Conservation (phyloP, 805 yeast species). For the Candida sanyiensis region DNA sequence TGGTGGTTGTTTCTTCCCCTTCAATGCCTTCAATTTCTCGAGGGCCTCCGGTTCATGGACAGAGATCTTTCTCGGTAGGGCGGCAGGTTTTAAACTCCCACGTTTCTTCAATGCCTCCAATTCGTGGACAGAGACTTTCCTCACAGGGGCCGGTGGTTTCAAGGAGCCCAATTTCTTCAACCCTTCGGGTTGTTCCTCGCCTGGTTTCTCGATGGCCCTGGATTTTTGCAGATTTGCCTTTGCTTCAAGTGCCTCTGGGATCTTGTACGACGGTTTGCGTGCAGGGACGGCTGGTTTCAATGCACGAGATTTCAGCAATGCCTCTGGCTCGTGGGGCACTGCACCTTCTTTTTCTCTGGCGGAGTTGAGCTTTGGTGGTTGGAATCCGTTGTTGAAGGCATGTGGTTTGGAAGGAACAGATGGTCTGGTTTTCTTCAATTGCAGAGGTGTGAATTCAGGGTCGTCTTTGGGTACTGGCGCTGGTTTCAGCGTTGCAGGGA, state of each 20-base stretch:
- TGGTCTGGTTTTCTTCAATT: slow-evolving; percentile 22
- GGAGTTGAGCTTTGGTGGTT: slow-evolving; percentile 3
- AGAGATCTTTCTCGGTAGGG: slow-evolving; percentile 20
- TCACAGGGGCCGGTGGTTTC: slow-evolving; percentile 20
- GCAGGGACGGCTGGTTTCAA: slow-evolving; percentile 22
- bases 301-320: slow-evolving; percentile 6
- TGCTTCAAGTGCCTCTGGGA: slow-evolving; percentile 21
- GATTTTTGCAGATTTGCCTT: slow-evolving; percentile 9
- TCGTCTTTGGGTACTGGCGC: not conserved
- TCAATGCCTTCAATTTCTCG: slow-evolving; percentile 16
- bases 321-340: slow-evolving; percentile 13
- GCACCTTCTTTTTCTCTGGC: not conserved
- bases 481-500: not conserved
- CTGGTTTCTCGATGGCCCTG: not conserved
- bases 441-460: slow-evolving; percentile 8
- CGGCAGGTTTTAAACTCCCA: slow-evolving; percentile 19
- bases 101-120: slow-evolving; percentile 20
- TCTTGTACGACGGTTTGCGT: slow-evolving; percentile 16
- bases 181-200: slow-evolving; percentile 9
- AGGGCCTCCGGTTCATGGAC: slow-evolving; percentile 21
- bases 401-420: slow-evolving; percentile 4
- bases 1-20: slow-evolving; percentile 4
- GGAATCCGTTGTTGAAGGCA: not conserved
- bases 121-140: slow-evolving; percentile 19
- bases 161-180: slow-evolving; percentile 9